Evolutionary conservation across 345 rosid genomes (phyloP).

Genomic region (Syzygium jambos): DNA sequence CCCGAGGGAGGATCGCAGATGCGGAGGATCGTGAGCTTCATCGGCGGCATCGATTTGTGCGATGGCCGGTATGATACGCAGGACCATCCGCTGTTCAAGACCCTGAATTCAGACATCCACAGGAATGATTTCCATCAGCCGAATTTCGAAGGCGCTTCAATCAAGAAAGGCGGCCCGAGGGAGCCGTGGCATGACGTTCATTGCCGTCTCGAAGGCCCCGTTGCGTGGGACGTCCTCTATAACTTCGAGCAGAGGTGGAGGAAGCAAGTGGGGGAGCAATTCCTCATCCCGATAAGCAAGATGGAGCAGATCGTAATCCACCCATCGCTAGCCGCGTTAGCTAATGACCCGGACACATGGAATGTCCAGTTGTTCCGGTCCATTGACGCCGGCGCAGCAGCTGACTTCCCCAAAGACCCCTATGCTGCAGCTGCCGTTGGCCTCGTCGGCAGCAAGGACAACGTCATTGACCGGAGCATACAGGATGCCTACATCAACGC

Average conservation of each 20-base stretch:
- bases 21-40: slow-evolving; percentile 60
- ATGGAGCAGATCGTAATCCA: slow-evolving; percentile 4
- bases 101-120: slow-evolving; percentile 36
- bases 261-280: slow-evolving; percentile 31
- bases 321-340: slow-evolving; percentile 10
- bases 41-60: slow-evolving; percentile 92
- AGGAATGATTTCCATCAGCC: slow-evolving; percentile 78
- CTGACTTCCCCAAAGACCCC: slow-evolving; percentile 20
- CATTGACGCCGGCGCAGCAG: slow-evolving; percentile 45
- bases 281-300: slow-evolving; percentile 18
- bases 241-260: slow-evolving; percentile 92
- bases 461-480: slow-evolving; percentile 59
- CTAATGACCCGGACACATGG: slow-evolving; percentile 33
- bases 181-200: slow-evolving; percentile 98
- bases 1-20: slow-evolving; percentile 3
- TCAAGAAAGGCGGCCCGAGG: slow-evolving; percentile 78
- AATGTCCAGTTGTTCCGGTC: slow-evolving; percentile 67
- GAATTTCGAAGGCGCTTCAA: slow-evolving; percentile 46
- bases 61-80: slow-evolving; percentile 76
- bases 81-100: slow-evolving; percentile 59
- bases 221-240: slow-evolving; percentile 82
- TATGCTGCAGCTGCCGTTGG: slow-evolving; percentile 32
- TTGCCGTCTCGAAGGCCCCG: slow-evolving; percentile 78
- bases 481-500: slow-evolving; percentile 80
- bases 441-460: slow-evolving; percentile 45